These are phyloP conservation scores for Vigna mungo DNA, from an alignment of 306 rosid genomes.

Conservation along the genomic window DNA sequence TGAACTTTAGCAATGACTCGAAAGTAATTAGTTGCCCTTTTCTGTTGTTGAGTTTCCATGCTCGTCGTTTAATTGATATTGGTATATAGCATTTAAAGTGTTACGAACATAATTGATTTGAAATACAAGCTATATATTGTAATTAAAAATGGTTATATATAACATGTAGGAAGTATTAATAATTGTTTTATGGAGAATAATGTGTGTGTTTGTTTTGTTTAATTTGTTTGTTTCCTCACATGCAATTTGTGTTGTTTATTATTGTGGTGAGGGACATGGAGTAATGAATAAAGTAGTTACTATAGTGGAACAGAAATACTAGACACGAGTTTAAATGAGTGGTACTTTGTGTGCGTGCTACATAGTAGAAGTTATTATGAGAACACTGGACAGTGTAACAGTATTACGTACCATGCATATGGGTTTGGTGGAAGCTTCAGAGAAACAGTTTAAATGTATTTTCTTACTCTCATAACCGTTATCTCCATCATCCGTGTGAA, in stretches of 20 bases:
- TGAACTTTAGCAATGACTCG: neutral
- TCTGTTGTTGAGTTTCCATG: neutral
- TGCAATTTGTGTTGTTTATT: slow-evolving; percentile 7
- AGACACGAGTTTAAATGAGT: slow-evolving; percentile 24
- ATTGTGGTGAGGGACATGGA: neutral
- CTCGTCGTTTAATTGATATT: slow-evolving; percentile 8
- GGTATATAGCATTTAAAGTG: neutral
- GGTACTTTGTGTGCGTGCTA: slow-evolving; percentile 27
- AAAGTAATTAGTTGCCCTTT: slow-evolving; percentile 1
- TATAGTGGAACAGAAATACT: slow-evolving; percentile 45
- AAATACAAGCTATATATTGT: neutral
- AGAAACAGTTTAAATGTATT: slow-evolving; percentile 40
- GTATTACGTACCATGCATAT: slow-evolving; percentile 19
- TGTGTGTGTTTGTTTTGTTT: neutral
- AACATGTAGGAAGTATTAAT: neutral
- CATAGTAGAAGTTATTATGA: slow-evolving; percentile 28
- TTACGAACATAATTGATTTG: too few relatives aligned
- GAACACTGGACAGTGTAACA: slow-evolving; percentile 34
- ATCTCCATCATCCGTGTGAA: slow-evolving; percentile 54
- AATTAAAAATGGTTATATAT: neutral
- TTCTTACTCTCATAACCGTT: slow-evolving; percentile 46
- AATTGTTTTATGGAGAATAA: neutral
- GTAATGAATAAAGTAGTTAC: slow-evolving; percentile 20
- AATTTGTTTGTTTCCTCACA: neutral
- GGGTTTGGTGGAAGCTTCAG: slow-evolving; percentile 43